A percentile compares a stretch with the other conserved stretches of the same genome.
These are phyloP conservation scores for Auricularia sp. DNA, from an alignment of 768 basidiomycete genomes.

Conservation along the genomic window DNA sequence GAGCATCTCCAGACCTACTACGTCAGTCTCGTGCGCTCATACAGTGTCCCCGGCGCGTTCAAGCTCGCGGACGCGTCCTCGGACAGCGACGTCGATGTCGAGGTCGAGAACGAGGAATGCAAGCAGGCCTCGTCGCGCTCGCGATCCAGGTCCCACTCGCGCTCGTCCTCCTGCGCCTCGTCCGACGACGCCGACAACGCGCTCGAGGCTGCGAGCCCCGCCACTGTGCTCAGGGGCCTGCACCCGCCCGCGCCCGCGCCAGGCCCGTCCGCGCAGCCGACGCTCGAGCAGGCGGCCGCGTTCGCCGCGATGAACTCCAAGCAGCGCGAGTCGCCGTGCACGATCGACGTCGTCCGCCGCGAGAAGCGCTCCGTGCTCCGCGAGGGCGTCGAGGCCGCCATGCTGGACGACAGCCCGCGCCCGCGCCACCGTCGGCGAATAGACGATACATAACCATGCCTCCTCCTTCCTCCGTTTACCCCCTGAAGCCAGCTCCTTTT, in stretches of 20 bases:
- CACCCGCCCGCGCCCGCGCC: background rate
- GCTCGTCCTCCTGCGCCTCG: background rate
- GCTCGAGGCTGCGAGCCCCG: background rate
- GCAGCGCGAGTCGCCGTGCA: background rate
- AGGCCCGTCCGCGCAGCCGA: background rate
- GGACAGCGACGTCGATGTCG: background rate
- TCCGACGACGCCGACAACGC: background rate
- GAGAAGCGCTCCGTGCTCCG: background rate
- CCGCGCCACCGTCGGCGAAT: background rate
- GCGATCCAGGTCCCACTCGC: background rate
- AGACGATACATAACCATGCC: background rate
- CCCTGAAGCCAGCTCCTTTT: background rate
- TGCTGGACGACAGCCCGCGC: background rate
- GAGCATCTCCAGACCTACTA: slow-evolving; percentile 91
- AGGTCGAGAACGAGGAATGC: background rate
- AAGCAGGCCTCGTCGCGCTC: background rate
- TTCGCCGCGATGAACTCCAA: background rate
- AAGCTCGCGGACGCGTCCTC: background rate
- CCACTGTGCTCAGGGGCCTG: background rate
- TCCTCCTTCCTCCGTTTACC: background rate
- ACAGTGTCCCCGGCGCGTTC: slow-evolving; percentile 30
- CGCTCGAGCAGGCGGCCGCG: background rate
- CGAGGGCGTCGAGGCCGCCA: background rate
- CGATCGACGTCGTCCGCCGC: background rate
- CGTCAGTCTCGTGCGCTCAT: slow-evolving; percentile 81